Percentiles rank a stretch among this genome's conserved stretches.
Evolutionary conservation across 2,329 filamentous ascomycete genomes (phyloP).

Genomic region (Colletotrichum sp.): DNA sequence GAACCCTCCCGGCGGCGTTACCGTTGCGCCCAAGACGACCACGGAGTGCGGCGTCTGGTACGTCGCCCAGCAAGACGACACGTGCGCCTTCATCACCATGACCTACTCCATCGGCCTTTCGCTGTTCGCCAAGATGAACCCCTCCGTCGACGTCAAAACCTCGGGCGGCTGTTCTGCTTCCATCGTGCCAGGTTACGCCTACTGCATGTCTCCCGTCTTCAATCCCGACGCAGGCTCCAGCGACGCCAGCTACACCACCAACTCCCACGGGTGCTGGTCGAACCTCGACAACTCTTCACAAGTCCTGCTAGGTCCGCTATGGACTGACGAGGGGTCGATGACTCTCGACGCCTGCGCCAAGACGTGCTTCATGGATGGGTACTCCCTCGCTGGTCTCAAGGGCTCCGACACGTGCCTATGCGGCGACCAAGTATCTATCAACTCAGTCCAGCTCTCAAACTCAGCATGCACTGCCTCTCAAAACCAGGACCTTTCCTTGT

Average conservation of each 20-base stretch:
- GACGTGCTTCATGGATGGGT: neutral
- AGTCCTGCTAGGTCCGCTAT: neutral
- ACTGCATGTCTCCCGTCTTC: neutral
- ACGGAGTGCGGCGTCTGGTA: neutral
- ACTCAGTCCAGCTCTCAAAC: neutral
- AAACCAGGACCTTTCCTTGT: rapidly evolving
- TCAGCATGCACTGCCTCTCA: rapidly evolving
- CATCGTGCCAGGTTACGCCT: neutral
- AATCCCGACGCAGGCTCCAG: neutral
- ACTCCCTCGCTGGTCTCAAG: neutral
- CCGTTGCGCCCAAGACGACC: neutral
- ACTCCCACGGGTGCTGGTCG: neutral
- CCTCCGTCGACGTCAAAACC: neutral
- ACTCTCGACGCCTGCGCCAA: neutral
- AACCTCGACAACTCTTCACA: neutral
- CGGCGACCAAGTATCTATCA: neutral
- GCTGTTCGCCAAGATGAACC: neutral
- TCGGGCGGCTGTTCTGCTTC: neutral
- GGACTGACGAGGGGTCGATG: neutral
- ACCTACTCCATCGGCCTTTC: neutral
- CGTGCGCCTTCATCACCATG: neutral
- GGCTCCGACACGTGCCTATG: neutral
- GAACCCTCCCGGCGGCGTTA: neutral
- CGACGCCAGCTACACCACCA: neutral
- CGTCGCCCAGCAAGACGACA: neutral